Conservation (phyloP, 805 yeast genomes). For the Metschnikowia aberdeeniae region DNA sequence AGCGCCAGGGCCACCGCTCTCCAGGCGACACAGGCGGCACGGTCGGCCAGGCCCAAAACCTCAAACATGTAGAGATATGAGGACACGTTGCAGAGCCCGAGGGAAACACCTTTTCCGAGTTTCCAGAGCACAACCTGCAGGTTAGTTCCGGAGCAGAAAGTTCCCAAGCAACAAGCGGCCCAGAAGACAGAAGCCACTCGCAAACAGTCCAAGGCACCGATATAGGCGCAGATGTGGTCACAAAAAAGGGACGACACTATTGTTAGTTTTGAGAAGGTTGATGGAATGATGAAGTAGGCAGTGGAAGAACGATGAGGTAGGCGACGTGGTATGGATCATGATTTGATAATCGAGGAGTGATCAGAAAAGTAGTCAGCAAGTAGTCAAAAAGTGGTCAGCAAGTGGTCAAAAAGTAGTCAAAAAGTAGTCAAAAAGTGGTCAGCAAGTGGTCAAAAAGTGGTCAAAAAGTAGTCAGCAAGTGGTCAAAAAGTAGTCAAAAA, state of each 20-base stretch:
- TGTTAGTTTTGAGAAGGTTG: conserved; percentile 11
- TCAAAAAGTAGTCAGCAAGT: too few species aligned
- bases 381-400: too few species aligned
- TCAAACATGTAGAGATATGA: conserved; percentile 33
- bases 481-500: too few species aligned
- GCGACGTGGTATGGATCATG: too few species aligned
- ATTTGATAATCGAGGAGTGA: too few species aligned
- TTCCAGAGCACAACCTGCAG: conserved; percentile 26
- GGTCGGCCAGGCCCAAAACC: conserved; percentile 18
- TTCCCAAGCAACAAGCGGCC: conserved; percentile 26
- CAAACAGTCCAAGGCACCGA: conserved; percentile 26
- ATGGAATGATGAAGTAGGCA: too few species aligned
- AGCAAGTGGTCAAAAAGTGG: too few species aligned
- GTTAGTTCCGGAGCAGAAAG: conserved; percentile 23
- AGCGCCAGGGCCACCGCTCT: conserved; percentile 3
- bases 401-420: too few species aligned
- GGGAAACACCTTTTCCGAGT: conserved; percentile 27
- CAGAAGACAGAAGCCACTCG: conserved; percentile 25
- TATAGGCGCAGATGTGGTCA: conserved; percentile 25
- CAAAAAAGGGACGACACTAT: conserved; percentile 29
- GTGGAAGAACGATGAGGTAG: too few species aligned
- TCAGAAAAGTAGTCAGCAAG: too few species aligned
- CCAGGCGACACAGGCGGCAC: conserved; percentile 19
- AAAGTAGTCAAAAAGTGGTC: too few species aligned
- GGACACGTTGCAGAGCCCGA: conserved; percentile 30